These are phyloP conservation scores for Monosporascus sp. DNA, from an alignment of 2,329 filamentous ascomycete species.

Conservation along the genomic window DNA sequence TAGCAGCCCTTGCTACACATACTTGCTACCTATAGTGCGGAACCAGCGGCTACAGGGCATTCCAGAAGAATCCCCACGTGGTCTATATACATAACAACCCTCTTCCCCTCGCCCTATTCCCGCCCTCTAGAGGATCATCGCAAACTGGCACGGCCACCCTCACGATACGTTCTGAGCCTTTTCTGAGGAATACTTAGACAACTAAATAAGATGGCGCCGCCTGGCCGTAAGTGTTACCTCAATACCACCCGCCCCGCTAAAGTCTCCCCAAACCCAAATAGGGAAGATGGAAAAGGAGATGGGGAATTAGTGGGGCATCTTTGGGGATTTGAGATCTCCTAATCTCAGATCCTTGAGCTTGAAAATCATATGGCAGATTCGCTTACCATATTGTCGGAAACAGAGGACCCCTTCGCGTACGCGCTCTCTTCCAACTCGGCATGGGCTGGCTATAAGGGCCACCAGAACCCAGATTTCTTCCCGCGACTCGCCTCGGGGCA, in stretches of 20 bases:
- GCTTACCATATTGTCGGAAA: constrained; percentile 17
- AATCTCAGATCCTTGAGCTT: background rate
- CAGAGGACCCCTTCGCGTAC: constrained; percentile 55
- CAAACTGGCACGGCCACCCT: background rate
- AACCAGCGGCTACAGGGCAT: background rate
- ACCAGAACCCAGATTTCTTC: constrained; percentile 68
- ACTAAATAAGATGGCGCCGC: background rate
- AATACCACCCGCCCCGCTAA: background rate
- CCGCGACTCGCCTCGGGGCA: constrained; percentile 62
- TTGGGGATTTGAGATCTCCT: background rate
- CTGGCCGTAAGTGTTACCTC: background rate
- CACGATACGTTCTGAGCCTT: background rate
- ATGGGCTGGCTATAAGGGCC: constrained; percentile 61
- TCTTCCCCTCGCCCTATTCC: background rate
- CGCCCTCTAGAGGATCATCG: background rate
- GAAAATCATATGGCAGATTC: background rate
- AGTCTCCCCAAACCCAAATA: background rate
- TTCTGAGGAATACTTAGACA: background rate
- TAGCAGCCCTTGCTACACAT: background rate
- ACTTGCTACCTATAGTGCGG: background rate
- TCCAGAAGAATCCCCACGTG: background rate
- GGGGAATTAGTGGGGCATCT: background rate
- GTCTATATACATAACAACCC: background rate
- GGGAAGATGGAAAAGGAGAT: background rate
- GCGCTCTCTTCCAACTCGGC: constrained; percentile 64